Evolutionary conservation across 441 rosid genomes (phyloP).

Genomic region (Adansonia grandidieri): DNA sequence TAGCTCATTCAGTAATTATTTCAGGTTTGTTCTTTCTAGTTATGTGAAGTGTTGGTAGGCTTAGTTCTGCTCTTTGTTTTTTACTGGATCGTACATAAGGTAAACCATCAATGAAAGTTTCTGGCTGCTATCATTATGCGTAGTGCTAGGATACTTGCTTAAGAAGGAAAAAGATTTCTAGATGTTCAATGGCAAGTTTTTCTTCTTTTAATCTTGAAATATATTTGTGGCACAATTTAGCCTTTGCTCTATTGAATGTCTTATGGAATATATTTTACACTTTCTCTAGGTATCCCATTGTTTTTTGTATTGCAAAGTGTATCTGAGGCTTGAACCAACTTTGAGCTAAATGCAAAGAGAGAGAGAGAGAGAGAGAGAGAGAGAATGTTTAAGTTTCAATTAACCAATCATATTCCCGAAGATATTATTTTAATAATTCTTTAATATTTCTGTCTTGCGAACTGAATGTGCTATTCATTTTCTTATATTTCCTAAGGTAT

Average conservation of each 20-base stretch:
- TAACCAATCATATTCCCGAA: not conserved
- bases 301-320: not conserved
- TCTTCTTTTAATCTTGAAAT: conserved; percentile 6
- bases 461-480: conserved; percentile 16
- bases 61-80: not conserved
- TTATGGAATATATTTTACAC: not conserved
- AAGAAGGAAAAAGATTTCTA: not conserved
- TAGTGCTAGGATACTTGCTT: conserved; percentile 4
- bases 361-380: not conserved
- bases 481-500: conserved; percentile 46
- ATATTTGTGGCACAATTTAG: not conserved
- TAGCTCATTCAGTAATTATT: not conserved
- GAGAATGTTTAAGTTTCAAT: not conserved
- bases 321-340: not conserved
- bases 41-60: not conserved
- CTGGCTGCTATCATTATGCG: not conserved
- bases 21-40: not conserved
- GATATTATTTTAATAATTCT: not conserved
- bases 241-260: not conserved
- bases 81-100: not conserved
- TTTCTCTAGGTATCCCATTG: not conserved
- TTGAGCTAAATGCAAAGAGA: not conserved
- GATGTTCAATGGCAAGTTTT: conserved; percentile 8
- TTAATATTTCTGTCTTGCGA: not conserved
- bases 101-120: not conserved